Base-by-base conservation (phyloP, 2,329 filamentous ascomycete genomes). In the Thermoascus crustaceus region DNA sequence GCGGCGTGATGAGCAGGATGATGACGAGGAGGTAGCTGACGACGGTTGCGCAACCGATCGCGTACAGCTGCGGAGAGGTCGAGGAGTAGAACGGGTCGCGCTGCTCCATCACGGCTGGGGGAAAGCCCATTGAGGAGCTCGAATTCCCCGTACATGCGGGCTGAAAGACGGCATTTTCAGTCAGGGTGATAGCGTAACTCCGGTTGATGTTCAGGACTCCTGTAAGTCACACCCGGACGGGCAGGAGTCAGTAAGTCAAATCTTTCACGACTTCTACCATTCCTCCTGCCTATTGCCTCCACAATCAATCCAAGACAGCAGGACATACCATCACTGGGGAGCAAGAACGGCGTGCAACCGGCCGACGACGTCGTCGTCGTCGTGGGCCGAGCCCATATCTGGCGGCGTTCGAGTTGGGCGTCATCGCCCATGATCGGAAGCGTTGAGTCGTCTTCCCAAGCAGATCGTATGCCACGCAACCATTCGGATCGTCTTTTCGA, bases 61-160 rank as follows among this genome's bases (percentile, higher is more conserved):
- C 88, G 55, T 95, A 98, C 51, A 85, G 82, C 61, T 94, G 87
- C 9, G 91, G 89, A 29, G 91, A 89, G 13, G 85, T 87, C 23
- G 88, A 94, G 36, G 88, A 82, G 61, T 94, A 94, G 61, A 98
- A 98, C 6, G 87, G 87, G 52, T 94, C 85, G 44, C 76, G 73
- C 36, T 85, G 76, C 58, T 87, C 78, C 41, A 80, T 75, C 43
- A 80, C 61, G 41, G 69, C 67, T 26, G 68, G 65, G 7, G 64
- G 59, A 38, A 64, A 53, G 26, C 47, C 44, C 4, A 49, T 48
- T 11, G 53, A 42, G 4, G 47, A 25, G 19, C 50, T 50, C 29
- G 57, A 48, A 7, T 55, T 50, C 23, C 58, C 61, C 8, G 67
- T 70, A 47, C 71, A 74, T 32, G 62, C 45, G 7, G 70, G 69